Conservation (phyloP, 2,329 filamentous ascomycete genomes). For the Xylariaceae sp. region DNA sequence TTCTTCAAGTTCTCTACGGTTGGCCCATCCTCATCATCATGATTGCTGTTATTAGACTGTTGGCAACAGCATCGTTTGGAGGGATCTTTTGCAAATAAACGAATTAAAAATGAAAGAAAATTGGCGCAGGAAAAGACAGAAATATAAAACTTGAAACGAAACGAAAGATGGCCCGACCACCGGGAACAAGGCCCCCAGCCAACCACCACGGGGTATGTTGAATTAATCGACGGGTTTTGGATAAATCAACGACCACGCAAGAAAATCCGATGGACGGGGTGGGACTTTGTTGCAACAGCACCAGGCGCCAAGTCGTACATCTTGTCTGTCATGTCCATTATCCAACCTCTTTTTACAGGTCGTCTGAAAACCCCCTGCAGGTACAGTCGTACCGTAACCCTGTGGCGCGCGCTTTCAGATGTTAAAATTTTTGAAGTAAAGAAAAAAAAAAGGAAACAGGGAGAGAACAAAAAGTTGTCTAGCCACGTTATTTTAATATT, state of each 20-base stretch:
- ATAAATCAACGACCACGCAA: conserved; percentile 10
- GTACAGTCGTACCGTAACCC: conserved; percentile 6
- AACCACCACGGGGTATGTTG: conserved; percentile 1
- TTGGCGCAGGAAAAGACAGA: not conserved
- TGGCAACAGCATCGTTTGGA: not conserved
- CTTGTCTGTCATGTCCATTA: not conserved
- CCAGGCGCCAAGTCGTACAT: not conserved
- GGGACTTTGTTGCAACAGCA: conserved; percentile 6
- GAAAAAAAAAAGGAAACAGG: not conserved
- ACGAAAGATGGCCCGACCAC: not conserved
- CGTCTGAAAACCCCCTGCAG: conserved; percentile 11
- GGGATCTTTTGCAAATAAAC: not conserved
- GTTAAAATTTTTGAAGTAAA: too few relatives aligned
- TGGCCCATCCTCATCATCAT: too few relatives aligned
- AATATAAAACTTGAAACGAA: conserved; percentile 6
- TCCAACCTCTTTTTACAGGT: conserved; percentile 8
- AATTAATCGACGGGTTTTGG: conserved; percentile 7
- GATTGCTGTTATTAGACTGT: too few relatives aligned
- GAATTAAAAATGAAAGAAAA: conserved; percentile 7
- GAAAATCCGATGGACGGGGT: not conserved
- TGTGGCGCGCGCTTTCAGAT: not conserved
- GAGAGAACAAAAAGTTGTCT: not conserved
- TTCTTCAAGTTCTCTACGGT: too few relatives aligned
- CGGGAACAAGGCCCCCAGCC: conserved; percentile 4
- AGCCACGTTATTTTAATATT: not conserved